Evolutionary conservation across 306 rosid genomes (phyloP).

Genomic region (Glycine latifolia): DNA sequence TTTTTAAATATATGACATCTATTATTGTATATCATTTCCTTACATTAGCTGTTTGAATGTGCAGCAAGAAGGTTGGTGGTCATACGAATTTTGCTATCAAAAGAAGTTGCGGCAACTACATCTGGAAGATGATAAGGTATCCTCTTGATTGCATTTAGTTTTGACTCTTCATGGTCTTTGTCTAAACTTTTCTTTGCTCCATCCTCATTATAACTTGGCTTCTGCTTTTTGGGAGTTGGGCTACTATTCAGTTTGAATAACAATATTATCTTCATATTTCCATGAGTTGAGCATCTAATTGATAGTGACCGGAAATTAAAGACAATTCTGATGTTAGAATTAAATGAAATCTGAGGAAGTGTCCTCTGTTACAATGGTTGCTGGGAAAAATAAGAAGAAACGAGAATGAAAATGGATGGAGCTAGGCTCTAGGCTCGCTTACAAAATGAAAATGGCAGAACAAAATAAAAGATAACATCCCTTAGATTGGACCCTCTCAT

Average conservation of each 20-base stretch:
- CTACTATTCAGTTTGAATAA: constrained; percentile 13
- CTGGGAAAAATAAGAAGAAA: too few relatives aligned
- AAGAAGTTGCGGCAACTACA: constrained; percentile 80
- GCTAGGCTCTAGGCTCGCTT: too few relatives aligned
- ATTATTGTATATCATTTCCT: constrained; percentile 32
- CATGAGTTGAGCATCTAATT: background rate
- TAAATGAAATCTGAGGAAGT: too few relatives aligned
- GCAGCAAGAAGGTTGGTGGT: constrained; percentile 99
- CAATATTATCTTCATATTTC: constrained; percentile 11
- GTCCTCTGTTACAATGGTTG: too few relatives aligned
- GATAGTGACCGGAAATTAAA: too few relatives aligned
- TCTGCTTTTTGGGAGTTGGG: constrained; percentile 25
- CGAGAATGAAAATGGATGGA: too few relatives aligned
- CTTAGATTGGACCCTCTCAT: too few relatives aligned
- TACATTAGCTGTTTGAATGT: constrained; percentile 40
- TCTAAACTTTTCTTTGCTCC: constrained; percentile 11
- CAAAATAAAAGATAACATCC: too few relatives aligned
- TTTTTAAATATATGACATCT: background rate
- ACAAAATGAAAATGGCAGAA: too few relatives aligned
- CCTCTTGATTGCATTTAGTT: constrained; percentile 37
- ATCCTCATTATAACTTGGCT: constrained; percentile 25
- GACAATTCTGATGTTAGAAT: too few relatives aligned
- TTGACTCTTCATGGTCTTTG: constrained; percentile 22
- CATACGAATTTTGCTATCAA: constrained; percentile 95
- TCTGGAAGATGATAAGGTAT: constrained; percentile 87